Conservation (phyloP, 2,329 filamentous ascomycete genomes). For the Talaromyces pinophilus region DNA sequence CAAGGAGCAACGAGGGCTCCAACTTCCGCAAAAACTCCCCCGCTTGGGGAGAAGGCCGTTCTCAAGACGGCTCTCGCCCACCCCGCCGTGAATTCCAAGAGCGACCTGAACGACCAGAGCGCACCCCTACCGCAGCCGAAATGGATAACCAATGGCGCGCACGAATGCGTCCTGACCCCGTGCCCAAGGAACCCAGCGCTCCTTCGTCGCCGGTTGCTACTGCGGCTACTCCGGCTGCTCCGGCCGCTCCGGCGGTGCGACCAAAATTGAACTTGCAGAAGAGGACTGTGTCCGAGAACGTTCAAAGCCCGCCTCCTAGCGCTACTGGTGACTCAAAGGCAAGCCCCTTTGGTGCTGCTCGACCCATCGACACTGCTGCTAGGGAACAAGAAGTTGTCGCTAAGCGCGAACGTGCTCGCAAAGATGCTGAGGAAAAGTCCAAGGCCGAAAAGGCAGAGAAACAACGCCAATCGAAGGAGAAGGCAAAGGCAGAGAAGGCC, state of each 20-base stretch:
- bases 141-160: constrained; percentile 90
- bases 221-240: constrained; percentile 55
- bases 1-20: constrained; percentile 61
- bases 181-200: constrained; percentile 66
- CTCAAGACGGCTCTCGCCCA: constrained; percentile 75
- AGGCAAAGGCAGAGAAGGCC: constrained; percentile 38
- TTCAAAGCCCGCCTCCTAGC: constrained; percentile 48
- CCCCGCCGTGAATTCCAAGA: constrained; percentile 69
- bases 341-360: constrained; percentile 89
- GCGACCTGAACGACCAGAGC: constrained; percentile 47
- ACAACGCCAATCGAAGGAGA: constrained; percentile 51
- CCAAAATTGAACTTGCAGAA: constrained; percentile 87
- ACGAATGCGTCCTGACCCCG: constrained; percentile 83
- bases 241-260: constrained; percentile 61
- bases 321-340: constrained; percentile 68
- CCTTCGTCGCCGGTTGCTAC: constrained; percentile 69
- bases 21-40: constrained; percentile 67
- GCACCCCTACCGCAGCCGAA: constrained; percentile 81
- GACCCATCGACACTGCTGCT: constrained; percentile 88
- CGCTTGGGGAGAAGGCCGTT: constrained; percentile 69
- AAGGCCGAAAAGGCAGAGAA: constrained; percentile 73
- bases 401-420: constrained; percentile 81
- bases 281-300: constrained; percentile 80
- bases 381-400: constrained; percentile 89
- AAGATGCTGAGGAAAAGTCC: constrained; percentile 81